Evolutionary conservation across 202 grass and related monocot species (phyloP).

Genomic region (Sporobolus alterniflorus): DNA sequence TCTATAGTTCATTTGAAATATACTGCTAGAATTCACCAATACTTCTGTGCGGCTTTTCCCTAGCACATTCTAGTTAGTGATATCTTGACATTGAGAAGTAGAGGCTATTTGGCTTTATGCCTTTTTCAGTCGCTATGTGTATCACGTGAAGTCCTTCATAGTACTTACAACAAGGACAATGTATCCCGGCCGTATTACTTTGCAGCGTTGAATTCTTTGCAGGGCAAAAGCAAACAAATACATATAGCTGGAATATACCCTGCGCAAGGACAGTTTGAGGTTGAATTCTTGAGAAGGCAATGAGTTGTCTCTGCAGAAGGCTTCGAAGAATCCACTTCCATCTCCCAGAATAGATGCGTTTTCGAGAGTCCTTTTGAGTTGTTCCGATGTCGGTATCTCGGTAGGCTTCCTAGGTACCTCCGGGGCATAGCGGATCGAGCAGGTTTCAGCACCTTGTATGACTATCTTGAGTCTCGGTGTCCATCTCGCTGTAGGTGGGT

Average conservation of each 20-base stretch:
- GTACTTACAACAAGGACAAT: too few species aligned
- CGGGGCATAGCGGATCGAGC: conserved; percentile 8
- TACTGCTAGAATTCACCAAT: too few species aligned
- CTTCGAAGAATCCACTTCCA: neutral
- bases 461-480: neutral
- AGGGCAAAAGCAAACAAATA: neutral
- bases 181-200: too few species aligned
- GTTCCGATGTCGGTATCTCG: conserved; percentile 28
- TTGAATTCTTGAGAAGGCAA: conserved; percentile 20
- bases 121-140: too few species aligned
- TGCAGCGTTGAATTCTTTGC: too few species aligned
- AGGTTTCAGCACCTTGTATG: conserved; percentile 11
- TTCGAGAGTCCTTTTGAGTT: conserved; percentile 2
- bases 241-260: neutral
- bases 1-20: too few species aligned
- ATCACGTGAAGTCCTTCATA: too few species aligned
- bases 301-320: conserved; percentile 16
- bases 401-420: conserved; percentile 29
- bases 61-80: too few species aligned
- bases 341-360: neutral
- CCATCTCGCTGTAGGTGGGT: neutral
- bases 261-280: neutral
- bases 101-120: too few species aligned
- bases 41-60: too few species aligned
- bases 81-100: too few species aligned